Evolutionary conservation across 371 early-diverging fungal genomes (phyloP), one percentile per base, ranked within the genome.

Genomic region (Chytridiales sp.): DNA sequence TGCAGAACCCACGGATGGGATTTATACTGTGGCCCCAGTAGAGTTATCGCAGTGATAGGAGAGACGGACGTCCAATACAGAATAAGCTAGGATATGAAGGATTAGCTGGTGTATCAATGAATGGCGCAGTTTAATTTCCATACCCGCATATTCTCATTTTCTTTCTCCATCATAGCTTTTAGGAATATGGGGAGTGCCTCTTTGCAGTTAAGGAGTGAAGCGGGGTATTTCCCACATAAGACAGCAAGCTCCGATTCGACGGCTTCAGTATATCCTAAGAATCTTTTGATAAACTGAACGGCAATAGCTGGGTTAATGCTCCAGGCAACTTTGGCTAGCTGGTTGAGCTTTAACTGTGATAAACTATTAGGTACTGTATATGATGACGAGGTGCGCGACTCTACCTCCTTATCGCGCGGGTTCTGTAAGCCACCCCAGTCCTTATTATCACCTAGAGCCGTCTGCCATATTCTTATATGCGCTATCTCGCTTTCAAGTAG

Each of bases 11-110:
- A 81, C 2, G 98, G 93, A 57, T 77, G 73, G 26, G 58, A 51
- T 26, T 68, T 70, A 46, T 92, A 83, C 57, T 84, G 77, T 41
- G 82, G 76, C 84, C 85, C 59, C 87, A 88, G 68, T 84, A 92
- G 46, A 1, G 86, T 79, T 17, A 91, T 81, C 5, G 97, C 95
- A 0, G 89, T 85, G 61, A 97, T 89, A 0, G 98, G 95, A n/a
- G 97, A 85, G 0, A 94, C 91, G 15, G 93, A 85, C 3, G 81
- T 81, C 96, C 96, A 97, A 70, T 91, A 95, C 63, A 91, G 69
- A 26, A 98, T 71, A 56, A 47, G 55, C 70, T 70, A 38, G 22
- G 6, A 59, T 1, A 17, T 27, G 34, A 21, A 40, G 11, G 2
- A 6, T 40, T 8, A 41, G 38, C 38, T 38, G n/a, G n/a, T 9